Percentiles rank a stretch among this genome's conserved stretches.
Evolutionary conservation across 2,329 filamentous ascomycete species (phyloP).

Genomic region (Ascochyta fabae): DNA sequence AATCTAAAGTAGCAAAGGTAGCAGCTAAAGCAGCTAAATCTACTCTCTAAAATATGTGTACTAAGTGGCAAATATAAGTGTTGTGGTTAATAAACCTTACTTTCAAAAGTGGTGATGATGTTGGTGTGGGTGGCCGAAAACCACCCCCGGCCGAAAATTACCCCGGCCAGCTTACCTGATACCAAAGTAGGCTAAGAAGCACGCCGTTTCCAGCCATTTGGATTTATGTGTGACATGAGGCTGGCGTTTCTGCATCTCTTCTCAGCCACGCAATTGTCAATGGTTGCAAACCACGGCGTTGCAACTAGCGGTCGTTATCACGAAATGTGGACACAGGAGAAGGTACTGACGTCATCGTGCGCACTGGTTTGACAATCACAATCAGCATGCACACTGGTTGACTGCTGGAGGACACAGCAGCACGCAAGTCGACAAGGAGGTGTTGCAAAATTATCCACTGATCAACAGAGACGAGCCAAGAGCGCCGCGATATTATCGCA

Average conservation of each 20-base stretch:
- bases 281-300: conserved; percentile 3
- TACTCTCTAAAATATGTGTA: no score
- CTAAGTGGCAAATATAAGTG: no score
- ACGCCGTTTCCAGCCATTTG: conserved; percentile 8
- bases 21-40: no score
- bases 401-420: background rate
- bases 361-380: background rate
- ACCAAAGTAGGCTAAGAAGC: background rate
- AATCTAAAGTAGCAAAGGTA: no score
- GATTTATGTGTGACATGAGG: conserved; percentile 6
- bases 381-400: background rate
- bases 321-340: background rate
- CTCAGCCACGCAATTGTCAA: conserved; percentile 6
- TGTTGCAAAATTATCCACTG: conserved; percentile 3
- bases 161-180: no score
- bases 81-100: no score
- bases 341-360: conserved; percentile 10
- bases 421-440: conserved; percentile 3
- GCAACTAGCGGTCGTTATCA: background rate
- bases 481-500: background rate
- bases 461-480: conserved; percentile 1
- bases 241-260: background rate
- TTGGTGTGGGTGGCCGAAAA: no score
- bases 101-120: no score
- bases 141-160: no score